Evolutionary conservation across 768 basidiomycete genomes (phyloP).

Genomic region (Collybiopsis confluens): DNA sequence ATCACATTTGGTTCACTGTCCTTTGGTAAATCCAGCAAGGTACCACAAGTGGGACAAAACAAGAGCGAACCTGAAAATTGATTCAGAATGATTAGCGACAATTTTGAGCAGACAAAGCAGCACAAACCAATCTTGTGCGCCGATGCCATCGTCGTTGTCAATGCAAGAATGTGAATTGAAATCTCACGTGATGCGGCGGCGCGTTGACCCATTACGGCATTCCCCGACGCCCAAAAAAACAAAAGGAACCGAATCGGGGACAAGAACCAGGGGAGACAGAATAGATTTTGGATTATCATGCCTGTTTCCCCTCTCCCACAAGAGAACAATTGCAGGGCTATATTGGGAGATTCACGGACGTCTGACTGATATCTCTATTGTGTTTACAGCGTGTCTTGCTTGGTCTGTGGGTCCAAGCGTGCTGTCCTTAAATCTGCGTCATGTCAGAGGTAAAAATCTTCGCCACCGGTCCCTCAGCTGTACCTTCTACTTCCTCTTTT

Average conservation of each 20-base stretch:
- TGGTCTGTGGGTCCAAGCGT: conserved; percentile 8
- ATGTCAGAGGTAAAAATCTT: not conserved
- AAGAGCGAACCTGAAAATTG: conserved; percentile 70
- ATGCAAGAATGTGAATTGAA: not conserved
- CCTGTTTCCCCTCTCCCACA: conserved; percentile 6
- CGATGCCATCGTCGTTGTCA: conserved; percentile 6
- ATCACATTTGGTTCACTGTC: conserved; percentile 68
- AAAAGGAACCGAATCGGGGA: conserved; percentile 4
- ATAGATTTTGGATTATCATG: too few relatives aligned
- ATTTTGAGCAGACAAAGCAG: not conserved
- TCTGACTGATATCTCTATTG: not conserved
- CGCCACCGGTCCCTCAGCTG: conserved; percentile 5
- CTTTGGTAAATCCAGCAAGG: conserved; percentile 76
- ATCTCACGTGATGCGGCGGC: not conserved
- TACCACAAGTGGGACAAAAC: conserved; percentile 93
- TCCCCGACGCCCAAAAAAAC: not conserved
- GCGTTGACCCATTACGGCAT: not conserved
- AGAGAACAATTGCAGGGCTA: conserved; percentile 3
- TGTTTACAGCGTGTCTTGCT: conserved; percentile 9
- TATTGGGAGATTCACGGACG: not conserved
- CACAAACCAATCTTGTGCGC: conserved; percentile 35
- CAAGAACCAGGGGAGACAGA: conserved; percentile 1
- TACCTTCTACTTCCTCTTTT: not conserved
- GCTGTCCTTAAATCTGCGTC: conserved; percentile 3
- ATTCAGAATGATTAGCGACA: not conserved